Conservation (phyloP, 1,139 yeast genomes). For the Geotrichum citri-aurantii region DNA sequence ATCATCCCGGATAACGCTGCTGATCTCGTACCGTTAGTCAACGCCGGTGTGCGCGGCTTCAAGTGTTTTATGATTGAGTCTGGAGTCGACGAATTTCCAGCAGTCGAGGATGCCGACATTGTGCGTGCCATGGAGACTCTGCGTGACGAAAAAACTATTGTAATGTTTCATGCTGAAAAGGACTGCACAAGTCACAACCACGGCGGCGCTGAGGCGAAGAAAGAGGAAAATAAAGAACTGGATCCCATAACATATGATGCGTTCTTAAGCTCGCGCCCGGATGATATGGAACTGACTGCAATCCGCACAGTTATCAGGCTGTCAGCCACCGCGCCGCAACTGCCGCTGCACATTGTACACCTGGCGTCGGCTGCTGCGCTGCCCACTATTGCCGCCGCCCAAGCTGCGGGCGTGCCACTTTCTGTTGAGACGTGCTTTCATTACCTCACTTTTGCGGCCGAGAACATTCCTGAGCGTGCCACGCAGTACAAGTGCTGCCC, state of each 20-base stretch:
- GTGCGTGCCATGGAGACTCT: constrained; percentile 58
- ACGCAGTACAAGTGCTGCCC: constrained; percentile 93
- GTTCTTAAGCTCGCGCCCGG: constrained; percentile 81
- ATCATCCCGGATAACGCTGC: constrained; percentile 65
- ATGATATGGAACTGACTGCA: constrained; percentile 77
- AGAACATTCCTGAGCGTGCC: constrained; percentile 62
- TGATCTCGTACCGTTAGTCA: constrained; percentile 64
- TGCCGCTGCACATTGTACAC: constrained; percentile 81
- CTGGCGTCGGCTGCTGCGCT: constrained; percentile 78
- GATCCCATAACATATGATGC: constrained; percentile 54
- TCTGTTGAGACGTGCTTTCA: constrained; percentile 93
- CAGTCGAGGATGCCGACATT: constrained; percentile 58
- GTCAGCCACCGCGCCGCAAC: constrained; percentile 46
- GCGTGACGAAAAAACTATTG: constrained; percentile 55
- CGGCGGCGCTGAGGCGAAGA: neutral
- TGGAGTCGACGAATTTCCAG: constrained; percentile 92
- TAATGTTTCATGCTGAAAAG: constrained; percentile 86
- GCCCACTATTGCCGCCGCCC: constrained; percentile 62
- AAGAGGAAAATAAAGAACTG: constrained; percentile 1
- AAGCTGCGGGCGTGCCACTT: constrained; percentile 49
- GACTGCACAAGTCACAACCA: constrained; percentile 26
- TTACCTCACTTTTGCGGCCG: constrained; percentile 70
- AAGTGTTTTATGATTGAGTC: constrained; percentile 86
- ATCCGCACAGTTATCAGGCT: constrained; percentile 62
- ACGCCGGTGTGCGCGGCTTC: constrained; percentile 86